Percentiles rank a stretch among this genome's conserved stretches.
phyloP scores from a whole-genome alignment of 805 yeast species.

The Candida schatavii region DNA sequence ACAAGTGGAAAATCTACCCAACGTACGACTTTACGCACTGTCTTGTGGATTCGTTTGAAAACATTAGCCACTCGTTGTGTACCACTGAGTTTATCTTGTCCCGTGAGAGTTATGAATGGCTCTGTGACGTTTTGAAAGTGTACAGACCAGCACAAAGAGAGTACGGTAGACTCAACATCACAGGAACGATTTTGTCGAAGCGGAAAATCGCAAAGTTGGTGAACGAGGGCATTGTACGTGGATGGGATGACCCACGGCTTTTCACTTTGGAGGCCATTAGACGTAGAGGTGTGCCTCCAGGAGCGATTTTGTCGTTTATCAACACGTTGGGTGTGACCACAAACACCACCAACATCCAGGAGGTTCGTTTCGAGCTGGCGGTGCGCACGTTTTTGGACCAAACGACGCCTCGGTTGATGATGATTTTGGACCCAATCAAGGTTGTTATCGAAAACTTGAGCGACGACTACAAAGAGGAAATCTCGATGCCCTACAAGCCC shows the following conservation, averaged over 20 bases:
- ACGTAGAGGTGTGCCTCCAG: conserved; percentile 99
- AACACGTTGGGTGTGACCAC: conserved; percentile 97
- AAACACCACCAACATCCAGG: conserved; percentile 87
- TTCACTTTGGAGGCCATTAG: conserved; percentile 91
- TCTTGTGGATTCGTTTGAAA: conserved; percentile 95
- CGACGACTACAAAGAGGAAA: conserved; percentile 66
- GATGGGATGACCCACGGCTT: conserved; percentile 98
- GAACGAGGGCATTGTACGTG: conserved; percentile 76
- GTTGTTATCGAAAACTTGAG: conserved; percentile 78
- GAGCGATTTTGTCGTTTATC: conserved; percentile 89
- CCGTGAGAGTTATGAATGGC: conserved; percentile 97
- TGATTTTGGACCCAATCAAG: conserved; percentile 82
- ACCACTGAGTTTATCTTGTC: conserved; percentile 92
- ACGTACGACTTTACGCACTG: conserved; percentile 99
- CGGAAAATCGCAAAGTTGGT: conserved; percentile 94
- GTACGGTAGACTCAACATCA: conserved; percentile 91
- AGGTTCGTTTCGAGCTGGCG: conserved; percentile 82
- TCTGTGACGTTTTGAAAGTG: conserved; percentile 91
- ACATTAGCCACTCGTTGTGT: conserved; percentile 93
- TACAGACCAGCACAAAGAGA: conserved; percentile 99
- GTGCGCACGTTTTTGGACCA: conserved; percentile 85
- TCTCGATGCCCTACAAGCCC: conserved; percentile 86
- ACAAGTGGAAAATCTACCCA: conserved; percentile 96
- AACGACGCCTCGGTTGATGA: conserved; percentile 92
- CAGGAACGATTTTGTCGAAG: conserved; percentile 93